Percentiles rank a stretch among this genome's conserved stretches.
phyloP scores from a whole-genome alignment of 2,329 filamentous ascomycete genomes.

The Remersonia thermophila region DNA sequence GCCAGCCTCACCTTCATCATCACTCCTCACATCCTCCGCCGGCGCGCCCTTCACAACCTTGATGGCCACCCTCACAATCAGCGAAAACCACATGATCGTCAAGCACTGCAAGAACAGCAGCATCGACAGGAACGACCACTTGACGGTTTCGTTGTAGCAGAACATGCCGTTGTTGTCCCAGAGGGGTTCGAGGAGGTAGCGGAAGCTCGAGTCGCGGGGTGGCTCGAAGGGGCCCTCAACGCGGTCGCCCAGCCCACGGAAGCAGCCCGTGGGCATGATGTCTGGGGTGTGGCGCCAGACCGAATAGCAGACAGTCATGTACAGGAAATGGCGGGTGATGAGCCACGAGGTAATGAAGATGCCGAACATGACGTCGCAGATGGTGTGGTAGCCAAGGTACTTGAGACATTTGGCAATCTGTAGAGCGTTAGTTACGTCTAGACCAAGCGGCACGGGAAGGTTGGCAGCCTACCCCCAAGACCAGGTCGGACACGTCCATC shows the following conservation, averaged over 20 bases:
- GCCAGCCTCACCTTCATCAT: constrained; percentile 63
- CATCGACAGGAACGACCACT: constrained; percentile 63
- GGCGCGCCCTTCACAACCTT: constrained; percentile 63
- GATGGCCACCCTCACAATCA: constrained; percentile 75
- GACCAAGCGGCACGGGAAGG: no score
- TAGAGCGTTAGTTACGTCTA: background rate
- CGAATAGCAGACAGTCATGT: constrained; percentile 70
- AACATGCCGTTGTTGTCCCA: constrained; percentile 57
- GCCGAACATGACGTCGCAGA: constrained; percentile 75
- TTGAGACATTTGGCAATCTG: constrained; percentile 91
- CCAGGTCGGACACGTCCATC: constrained; percentile 87
- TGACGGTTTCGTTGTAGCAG: constrained; percentile 66
- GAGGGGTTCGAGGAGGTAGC: constrained; percentile 64
- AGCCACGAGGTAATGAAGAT: constrained; percentile 83
- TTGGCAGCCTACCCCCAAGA: constrained; percentile 58
- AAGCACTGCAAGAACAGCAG: constrained; percentile 70
- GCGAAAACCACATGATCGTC: constrained; percentile 72
- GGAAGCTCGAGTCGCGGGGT: constrained; percentile 37
- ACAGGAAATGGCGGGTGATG: constrained; percentile 68
- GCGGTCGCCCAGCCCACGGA: constrained; percentile 43
- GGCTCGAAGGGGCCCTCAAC: constrained; percentile 40
- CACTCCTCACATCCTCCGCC: constrained; percentile 78
- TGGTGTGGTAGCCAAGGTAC: constrained; percentile 62
- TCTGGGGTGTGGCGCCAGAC: constrained; percentile 54
- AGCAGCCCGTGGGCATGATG: constrained; percentile 59